phyloP scores from a whole-genome alignment of 768 basidiomycete genomes.

The Tubosaeta brunneosetosa region DNA sequence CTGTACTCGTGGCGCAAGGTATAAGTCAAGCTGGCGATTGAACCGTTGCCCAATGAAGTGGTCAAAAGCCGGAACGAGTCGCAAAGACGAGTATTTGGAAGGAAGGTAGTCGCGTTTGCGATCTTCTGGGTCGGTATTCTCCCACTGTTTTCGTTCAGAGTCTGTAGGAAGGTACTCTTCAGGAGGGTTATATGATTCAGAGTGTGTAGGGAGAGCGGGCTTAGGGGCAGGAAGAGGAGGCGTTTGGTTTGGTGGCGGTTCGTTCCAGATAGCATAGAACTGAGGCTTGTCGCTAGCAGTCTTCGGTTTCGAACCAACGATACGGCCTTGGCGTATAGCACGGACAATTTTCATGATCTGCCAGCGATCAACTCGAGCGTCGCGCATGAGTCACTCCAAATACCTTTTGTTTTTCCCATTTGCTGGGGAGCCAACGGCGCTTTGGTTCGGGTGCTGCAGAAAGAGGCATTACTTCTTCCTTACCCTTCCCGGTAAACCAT shows the following conservation, averaged over 20 bases:
- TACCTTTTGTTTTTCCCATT: conserved; percentile 99
- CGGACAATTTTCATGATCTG: conserved; percentile 99
- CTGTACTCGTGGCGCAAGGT: conserved; percentile 91
- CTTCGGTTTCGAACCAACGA: conserved; percentile 84
- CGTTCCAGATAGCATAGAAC: conserved; percentile 89
- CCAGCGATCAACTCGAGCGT: conserved; percentile 1
- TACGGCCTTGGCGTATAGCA: conserved; percentile 93
- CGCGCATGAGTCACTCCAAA: background rate
- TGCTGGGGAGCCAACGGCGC: conserved; percentile 92
- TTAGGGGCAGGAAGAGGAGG: conserved; percentile 95
- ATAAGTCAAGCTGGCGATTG: conserved; percentile 89
- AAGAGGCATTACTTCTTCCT: conserved; percentile 92
- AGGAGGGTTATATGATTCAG: conserved; percentile 99
- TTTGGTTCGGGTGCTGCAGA: conserved; percentile 92
- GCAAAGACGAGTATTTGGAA: conserved; percentile 76
- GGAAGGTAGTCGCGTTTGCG: conserved; percentile 87
- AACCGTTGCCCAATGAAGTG: conserved; percentile 93
- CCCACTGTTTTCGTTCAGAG: conserved; percentile 79
- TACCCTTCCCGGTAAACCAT: conserved; percentile 96
- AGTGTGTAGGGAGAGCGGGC: conserved; percentile 79
- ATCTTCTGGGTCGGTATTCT: conserved; percentile 80
- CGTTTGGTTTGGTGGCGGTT: conserved; percentile 64
- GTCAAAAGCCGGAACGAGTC: conserved; percentile 88
- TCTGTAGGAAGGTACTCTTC: conserved; percentile 91
- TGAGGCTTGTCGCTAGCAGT: conserved; percentile 56